Evolutionary conservation across 257 asterid genomes (phyloP), one percentile per base, ranked within the genome.

Genomic region (Paulownia fortunei): DNA sequence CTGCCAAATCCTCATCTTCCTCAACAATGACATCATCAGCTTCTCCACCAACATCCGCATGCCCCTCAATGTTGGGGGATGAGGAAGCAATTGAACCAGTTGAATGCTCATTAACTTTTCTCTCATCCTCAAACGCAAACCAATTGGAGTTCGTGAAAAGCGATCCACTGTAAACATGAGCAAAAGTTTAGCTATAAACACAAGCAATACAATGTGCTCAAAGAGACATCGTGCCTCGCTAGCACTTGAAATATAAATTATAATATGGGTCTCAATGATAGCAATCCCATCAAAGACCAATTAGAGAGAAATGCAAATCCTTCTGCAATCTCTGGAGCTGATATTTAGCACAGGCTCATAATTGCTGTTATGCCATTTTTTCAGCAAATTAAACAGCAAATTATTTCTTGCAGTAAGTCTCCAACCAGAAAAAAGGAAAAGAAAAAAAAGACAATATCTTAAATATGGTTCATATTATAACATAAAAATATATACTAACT

Each of bases 71-170:
- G 76, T 87, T 69, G 82, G 91, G 85, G 61, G 92, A 88, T 36
- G 92, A 82, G 59, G 97, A 91, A 76, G 94, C 76, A 75, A 70
- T 80, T 47, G 85, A 69, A 44, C 81, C 86, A 54, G 83, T 75
- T 49, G 82, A 81, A 34, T 81, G 85, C 64, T 88, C 92, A 71
- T 71, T 81, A 44, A 26, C 82, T 18, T 56, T 63, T 77, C 86
- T 84, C 34, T 81, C 94, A 56, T 91, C 97, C 81, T 88, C 92
- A 27, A 89, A 91, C 6, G 96, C 96, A 80, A 92, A 91, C 98
- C 98, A 92, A 78, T 91, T 87, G 89, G 98, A 93, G 86, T 89
- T 91, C 11, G 97, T 89, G 74, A 91, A 91, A 63, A 89, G 94
- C 71, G 97, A 91, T 49, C 92, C 94, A 62, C 97, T 93, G 96